Conservation (phyloP, 2,329 filamentous ascomycete species). For the Fusarium nurragi region DNA sequence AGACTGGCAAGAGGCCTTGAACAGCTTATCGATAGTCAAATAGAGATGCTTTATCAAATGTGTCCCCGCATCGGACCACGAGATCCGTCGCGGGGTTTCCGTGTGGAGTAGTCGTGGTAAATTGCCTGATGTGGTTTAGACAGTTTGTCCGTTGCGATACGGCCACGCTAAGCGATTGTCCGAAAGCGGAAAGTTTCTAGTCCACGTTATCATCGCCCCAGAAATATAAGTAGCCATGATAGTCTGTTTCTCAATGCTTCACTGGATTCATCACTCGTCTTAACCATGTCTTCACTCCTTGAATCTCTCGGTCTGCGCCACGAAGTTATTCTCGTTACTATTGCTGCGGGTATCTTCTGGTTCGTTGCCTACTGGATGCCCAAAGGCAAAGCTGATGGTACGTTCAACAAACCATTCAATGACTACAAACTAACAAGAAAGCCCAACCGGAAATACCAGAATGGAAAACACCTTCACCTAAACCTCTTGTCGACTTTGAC, state of each 20-base stretch:
- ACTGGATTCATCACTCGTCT: neutral
- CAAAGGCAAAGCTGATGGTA: neutral
- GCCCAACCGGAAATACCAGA: neutral
- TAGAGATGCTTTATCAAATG: neutral
- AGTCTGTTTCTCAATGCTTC: accelerated
- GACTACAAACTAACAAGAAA: neutral
- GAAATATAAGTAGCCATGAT: neutral
- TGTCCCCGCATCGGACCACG: neutral
- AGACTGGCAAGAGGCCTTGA: neutral
- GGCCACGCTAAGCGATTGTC: neutral
- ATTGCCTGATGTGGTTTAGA: too few species aligned
- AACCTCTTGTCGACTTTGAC: conserved; percentile 8
- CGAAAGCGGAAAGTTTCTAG: conserved; percentile 4
- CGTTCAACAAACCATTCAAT: accelerated
- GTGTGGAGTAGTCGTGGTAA: neutral
- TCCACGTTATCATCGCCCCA: neutral
- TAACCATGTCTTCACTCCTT: neutral
- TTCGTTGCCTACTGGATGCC: neutral
- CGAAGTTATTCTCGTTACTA: neutral
- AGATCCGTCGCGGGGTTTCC: neutral
- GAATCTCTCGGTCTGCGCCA: neutral
- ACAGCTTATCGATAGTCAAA: neutral
- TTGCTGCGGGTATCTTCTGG: neutral
- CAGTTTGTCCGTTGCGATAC: too few species aligned
- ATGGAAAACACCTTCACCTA: conserved; percentile 14